These are phyloP conservation scores for Xylaria castorea DNA, from an alignment of 495 filamentous ascomycete genomes.

Conservation along the genomic window DNA sequence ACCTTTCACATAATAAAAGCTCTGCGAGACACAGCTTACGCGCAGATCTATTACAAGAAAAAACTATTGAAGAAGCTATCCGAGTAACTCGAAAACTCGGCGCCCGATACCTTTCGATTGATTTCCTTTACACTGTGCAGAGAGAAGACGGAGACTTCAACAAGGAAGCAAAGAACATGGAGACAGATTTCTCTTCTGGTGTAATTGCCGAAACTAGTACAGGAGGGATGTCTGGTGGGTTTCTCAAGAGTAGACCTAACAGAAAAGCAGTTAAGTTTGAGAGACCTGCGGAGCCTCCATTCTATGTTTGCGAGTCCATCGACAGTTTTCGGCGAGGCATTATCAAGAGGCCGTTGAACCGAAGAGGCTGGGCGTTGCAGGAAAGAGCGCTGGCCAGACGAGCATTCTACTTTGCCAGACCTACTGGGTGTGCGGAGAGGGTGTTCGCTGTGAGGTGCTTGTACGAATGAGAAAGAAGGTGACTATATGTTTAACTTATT, in stretches of 20 bases:
- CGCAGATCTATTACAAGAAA: no score
- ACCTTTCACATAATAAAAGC: no score
- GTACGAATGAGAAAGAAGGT: slow-evolving; percentile 25
- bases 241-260: slow-evolving; percentile 25
- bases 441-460: slow-evolving; percentile 35
- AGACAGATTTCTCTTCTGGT: slow-evolving; percentile 33
- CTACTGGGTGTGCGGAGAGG: slow-evolving; percentile 46
- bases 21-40: no score
- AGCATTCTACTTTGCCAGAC: slow-evolving; percentile 45
- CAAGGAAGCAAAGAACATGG: slow-evolving; percentile 35
- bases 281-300: background rate
- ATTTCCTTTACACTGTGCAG: background rate
- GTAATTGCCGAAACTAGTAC: slow-evolving; percentile 34
- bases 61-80: background rate
- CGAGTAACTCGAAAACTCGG: background rate
- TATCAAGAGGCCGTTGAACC: slow-evolving; percentile 21
- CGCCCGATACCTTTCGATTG: background rate
- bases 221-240: slow-evolving; percentile 23
- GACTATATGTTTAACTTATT: background rate
- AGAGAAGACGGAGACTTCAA: slow-evolving; percentile 31
- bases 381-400: slow-evolving; percentile 43
- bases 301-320: slow-evolving; percentile 28
- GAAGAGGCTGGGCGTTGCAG: slow-evolving; percentile 27
- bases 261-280: slow-evolving; percentile 24
- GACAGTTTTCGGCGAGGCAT: slow-evolving; percentile 24